Percentiles rank a stretch among this genome's conserved stretches.
Conservation (phyloP, 768 basidiomycete genomes). For the Amanita thiersii region DNA sequence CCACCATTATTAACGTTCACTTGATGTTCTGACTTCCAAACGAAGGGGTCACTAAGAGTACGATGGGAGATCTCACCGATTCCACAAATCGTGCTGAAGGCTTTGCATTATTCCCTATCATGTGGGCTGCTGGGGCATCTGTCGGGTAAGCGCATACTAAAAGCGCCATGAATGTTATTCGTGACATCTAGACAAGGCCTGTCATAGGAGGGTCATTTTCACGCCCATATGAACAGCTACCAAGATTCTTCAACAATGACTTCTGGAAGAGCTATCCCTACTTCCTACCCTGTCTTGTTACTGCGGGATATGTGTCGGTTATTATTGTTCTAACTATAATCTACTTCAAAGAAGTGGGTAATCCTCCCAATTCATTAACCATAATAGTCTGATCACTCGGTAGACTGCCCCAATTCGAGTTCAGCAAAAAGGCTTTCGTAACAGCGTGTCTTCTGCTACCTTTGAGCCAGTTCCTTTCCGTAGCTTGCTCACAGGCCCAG, state of each 20-base stretch:
- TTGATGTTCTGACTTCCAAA: conserved; percentile 24
- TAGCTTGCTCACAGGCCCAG: conserved; percentile 35
- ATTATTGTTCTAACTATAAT: conserved; percentile 42
- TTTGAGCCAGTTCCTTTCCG: background rate
- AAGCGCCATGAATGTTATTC: background rate
- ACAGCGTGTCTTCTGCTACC: background rate
- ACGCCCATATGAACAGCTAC: conserved; percentile 47
- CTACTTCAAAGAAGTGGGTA: conserved; percentile 45
- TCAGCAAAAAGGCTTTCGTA: too few relatives aligned
- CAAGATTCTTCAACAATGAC: conserved; percentile 32
- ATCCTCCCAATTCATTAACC: conserved; percentile 14
- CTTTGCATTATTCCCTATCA: conserved; percentile 50
- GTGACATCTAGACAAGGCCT: conserved; percentile 29
- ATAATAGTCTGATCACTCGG: conserved; percentile 10
- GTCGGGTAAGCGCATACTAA: conserved; percentile 13
- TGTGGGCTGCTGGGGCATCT: conserved; percentile 31
- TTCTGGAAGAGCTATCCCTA: conserved; percentile 51
- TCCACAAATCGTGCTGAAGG: conserved; percentile 40
- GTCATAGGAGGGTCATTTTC: conserved; percentile 50
- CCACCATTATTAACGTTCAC: too few relatives aligned
- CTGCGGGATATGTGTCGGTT: conserved; percentile 47
- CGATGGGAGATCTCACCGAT: conserved; percentile 28
- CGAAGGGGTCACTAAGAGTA: conserved; percentile 26
- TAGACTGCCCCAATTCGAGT: background rate
- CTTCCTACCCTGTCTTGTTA: conserved; percentile 61